Conservation (phyloP, 2,329 filamentous ascomycete species). For the Diaporthe citriasiana region DNA sequence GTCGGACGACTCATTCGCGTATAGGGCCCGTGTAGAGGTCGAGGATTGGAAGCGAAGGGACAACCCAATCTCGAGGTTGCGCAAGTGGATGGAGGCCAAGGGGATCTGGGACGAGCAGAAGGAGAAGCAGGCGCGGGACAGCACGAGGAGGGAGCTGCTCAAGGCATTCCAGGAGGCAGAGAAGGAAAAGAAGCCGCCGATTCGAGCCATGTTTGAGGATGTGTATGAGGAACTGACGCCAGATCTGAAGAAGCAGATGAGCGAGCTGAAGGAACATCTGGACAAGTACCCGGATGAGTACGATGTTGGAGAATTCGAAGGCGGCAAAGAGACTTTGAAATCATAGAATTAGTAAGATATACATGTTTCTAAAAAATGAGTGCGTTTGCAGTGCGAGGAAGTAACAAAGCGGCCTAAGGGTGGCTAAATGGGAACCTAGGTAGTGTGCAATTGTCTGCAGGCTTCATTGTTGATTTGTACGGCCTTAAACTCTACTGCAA, state of each 20-base stretch:
- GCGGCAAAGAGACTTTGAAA: slow-evolving; percentile 50
- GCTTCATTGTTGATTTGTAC: not conserved
- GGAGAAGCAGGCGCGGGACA: slow-evolving; percentile 70
- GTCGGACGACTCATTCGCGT: slow-evolving; percentile 96
- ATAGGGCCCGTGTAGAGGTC: slow-evolving; percentile 92
- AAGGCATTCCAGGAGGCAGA: slow-evolving; percentile 88
- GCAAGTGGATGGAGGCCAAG: slow-evolving; percentile 83
- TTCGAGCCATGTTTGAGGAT: slow-evolving; percentile 84
- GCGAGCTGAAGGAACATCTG: slow-evolving; percentile 80
- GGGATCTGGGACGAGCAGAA: slow-evolving; percentile 87
- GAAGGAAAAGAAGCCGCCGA: slow-evolving; percentile 81
- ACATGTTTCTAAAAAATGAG: not conserved
- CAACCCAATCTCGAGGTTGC: slow-evolving; percentile 55
- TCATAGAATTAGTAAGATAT: slow-evolving; percentile 35
- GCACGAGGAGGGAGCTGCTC: slow-evolving; percentile 72
- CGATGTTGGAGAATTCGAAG: slow-evolving; percentile 64
- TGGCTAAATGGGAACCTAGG: too few relatives aligned
- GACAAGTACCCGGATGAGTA: slow-evolving; percentile 94
- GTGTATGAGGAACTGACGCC: slow-evolving; percentile 88
- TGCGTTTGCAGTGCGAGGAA: not conserved
- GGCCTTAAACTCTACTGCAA: not conserved
- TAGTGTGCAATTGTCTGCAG: not conserved
- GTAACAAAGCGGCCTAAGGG: not conserved
- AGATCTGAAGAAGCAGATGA: slow-evolving; percentile 75
- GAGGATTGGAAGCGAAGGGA: slow-evolving; percentile 80